These are phyloP conservation scores for Talaromyces borbonicus DNA, from an alignment of 495 filamentous ascomycete species.

Conservation along the genomic window DNA sequence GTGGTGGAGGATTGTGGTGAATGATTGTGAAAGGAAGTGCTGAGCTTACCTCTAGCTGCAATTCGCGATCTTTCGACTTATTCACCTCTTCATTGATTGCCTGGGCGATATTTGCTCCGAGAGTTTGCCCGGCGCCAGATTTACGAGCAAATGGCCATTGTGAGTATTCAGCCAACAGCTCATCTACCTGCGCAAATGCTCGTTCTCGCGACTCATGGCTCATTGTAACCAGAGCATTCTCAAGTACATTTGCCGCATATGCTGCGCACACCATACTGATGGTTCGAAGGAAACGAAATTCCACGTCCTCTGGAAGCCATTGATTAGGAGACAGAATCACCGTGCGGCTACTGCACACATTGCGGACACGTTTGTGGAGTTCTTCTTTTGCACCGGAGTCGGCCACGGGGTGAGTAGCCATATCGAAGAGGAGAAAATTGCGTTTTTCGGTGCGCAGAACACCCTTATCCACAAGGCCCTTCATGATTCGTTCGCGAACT, in stretches of 20 bases:
- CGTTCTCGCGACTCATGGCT: constrained; percentile 89
- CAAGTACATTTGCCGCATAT: constrained; percentile 94
- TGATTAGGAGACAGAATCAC: constrained; percentile 74
- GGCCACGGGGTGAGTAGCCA: constrained; percentile 98
- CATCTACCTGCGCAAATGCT: constrained; percentile 94
- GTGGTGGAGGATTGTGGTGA: too few species aligned
- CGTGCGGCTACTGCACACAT: constrained; percentile 85
- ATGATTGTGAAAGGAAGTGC: neutral
- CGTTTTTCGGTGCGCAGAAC: constrained; percentile 97
- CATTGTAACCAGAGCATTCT: constrained; percentile 89
- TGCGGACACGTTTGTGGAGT: constrained; percentile 83
- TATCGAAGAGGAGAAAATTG: constrained; percentile 98
- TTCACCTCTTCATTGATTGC: constrained; percentile 81
- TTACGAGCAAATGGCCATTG: constrained; percentile 91
- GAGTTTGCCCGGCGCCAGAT: constrained; percentile 60
- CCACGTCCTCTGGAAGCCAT: constrained; percentile 87
- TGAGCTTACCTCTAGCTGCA: constrained; percentile 79
- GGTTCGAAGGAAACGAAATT: constrained; percentile 85
- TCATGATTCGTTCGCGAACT: constrained; percentile 92
- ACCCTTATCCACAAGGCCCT: constrained; percentile 97
- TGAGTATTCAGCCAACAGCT: constrained; percentile 87
- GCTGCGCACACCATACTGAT: constrained; percentile 95
- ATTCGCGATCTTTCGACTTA: constrained; percentile 75
- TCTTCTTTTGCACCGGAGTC: constrained; percentile 97
- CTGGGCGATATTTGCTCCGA: constrained; percentile 90